A percentile compares a stretch with the other conserved stretches of the same genome.
These are phyloP conservation scores for Penicillium sp. DNA, from an alignment of 2,329 filamentous ascomycete genomes.

Conservation along the genomic window DNA sequence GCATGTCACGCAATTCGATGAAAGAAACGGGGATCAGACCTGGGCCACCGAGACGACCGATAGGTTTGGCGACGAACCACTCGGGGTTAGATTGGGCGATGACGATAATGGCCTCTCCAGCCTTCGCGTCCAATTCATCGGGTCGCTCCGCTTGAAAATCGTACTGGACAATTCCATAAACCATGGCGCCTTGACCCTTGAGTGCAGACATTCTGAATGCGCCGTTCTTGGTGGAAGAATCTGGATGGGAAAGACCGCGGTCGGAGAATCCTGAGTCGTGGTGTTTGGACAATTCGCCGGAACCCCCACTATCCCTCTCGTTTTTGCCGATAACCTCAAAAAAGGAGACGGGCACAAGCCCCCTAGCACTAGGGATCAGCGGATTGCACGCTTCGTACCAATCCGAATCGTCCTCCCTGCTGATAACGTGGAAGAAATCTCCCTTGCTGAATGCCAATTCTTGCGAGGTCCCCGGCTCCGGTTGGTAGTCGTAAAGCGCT, in stretches of 20 bases:
- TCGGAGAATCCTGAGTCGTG: conserved; percentile 90
- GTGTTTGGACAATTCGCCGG: conserved; percentile 53
- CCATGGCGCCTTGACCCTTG: conserved; percentile 71
- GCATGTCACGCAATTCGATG: conserved; percentile 94
- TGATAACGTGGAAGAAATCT: conserved; percentile 98
- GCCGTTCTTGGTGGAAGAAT: conserved; percentile 24
- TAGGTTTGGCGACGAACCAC: conserved; percentile 99
- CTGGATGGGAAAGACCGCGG: conserved; percentile 39
- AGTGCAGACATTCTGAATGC: conserved; percentile 44
- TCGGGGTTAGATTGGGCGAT: conserved; percentile 98
- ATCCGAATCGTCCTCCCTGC: conserved; percentile 86
- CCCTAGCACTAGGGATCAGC: conserved; percentile 74
- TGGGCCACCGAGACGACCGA: conserved; percentile 89
- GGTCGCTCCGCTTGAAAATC: conserved; percentile 92
- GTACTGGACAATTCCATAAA: conserved; percentile 96
- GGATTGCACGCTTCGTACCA: conserved; percentile 99
- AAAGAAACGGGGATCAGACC: conserved; percentile 95
- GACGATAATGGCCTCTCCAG: conserved; percentile 94
- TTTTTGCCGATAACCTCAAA: conserved; percentile 92
- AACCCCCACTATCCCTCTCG: conserved; percentile 80
- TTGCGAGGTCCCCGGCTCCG: conserved; percentile 59
- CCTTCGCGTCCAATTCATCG: conserved; percentile 94
- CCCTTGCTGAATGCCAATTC: conserved; percentile 90
- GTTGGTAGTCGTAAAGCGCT: conserved; percentile 89
- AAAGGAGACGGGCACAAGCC: conserved; percentile 88